phyloP scores from a whole-genome alignment of 306 rosid species.

The Lathyrus sativus region DNA sequence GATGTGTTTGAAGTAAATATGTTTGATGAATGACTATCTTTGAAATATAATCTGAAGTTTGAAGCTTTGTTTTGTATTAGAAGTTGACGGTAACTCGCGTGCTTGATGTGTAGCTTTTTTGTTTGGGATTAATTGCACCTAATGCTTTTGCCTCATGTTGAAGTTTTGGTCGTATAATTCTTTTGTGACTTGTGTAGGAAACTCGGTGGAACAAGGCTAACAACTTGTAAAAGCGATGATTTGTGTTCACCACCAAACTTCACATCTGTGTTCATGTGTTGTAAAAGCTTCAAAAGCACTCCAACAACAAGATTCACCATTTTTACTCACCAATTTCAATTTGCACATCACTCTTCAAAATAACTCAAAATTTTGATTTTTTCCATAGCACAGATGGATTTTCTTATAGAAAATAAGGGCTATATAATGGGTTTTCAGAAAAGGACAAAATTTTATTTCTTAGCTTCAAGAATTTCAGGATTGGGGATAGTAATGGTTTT shows the following conservation, averaged over 20 bases:
- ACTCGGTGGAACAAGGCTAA: constrained; percentile 98
- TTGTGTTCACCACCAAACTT: constrained; percentile 94
- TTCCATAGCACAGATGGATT: constrained; percentile 9
- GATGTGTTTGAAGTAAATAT: no score
- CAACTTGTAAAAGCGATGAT: constrained; percentile 84
- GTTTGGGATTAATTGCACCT: no score
- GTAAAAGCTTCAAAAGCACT: constrained; percentile 90
- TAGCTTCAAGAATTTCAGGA: constrained; percentile 40
- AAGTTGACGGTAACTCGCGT: no score
- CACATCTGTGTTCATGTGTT: constrained; percentile 92
- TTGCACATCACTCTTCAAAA: constrained; percentile 59
- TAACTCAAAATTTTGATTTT: background rate
- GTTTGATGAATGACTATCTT: no score
- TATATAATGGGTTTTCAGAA: constrained; percentile 36
- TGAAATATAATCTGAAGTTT: no score
- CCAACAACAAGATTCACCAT: constrained; percentile 99
- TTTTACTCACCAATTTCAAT: constrained; percentile 45
- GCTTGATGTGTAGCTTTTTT: no score
- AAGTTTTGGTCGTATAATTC: no score
- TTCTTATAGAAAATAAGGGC: constrained; percentile 32
- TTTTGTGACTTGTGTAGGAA: no score
- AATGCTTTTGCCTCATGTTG: no score
- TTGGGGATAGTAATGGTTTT: background rate
- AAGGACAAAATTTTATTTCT: constrained; percentile 23
- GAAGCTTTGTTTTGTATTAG: no score